Evolutionary conservation across 805 yeast genomes (phyloP).

Genomic region (Myxozyma mucilagina): DNA sequence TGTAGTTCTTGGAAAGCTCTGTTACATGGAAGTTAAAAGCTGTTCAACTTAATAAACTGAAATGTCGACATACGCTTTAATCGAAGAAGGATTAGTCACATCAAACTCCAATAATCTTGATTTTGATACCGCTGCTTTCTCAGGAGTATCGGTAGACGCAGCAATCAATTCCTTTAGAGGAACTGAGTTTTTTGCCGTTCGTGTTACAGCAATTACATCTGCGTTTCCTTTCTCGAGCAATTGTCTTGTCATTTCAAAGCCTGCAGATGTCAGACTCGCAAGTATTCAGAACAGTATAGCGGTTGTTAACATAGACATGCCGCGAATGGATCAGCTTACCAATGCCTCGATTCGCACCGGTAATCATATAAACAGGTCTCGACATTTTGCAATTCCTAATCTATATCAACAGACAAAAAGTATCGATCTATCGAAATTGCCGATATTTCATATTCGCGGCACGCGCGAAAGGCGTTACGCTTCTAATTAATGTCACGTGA

Average conservation of each 20-base stretch:
- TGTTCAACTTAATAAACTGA: background rate
- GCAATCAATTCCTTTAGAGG: background rate
- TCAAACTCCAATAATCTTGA: constrained; percentile 9
- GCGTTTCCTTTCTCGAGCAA: background rate
- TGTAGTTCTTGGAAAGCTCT: constrained; percentile 6
- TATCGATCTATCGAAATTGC: background rate
- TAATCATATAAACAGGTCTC: constrained; percentile 1
- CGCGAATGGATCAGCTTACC: background rate
- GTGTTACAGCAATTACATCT: constrained; percentile 12
- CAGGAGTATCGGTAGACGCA: background rate
- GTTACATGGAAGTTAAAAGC: background rate
- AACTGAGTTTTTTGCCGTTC: background rate
- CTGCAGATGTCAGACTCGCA: background rate
- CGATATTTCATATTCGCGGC: too few relatives aligned
- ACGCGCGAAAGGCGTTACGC: too few relatives aligned
- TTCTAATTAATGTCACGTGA: too few relatives aligned
- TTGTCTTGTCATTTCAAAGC: constrained; percentile 8
- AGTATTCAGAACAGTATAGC: background rate
- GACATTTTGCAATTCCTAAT: background rate
- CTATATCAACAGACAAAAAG: background rate
- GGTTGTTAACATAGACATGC: background rate
- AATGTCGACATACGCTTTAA: background rate
- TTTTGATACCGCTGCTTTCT: background rate
- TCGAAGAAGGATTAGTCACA: constrained; percentile 1
- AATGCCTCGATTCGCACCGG: constrained; percentile 15